These are phyloP conservation scores for Pseudopyricularia javanii DNA, from an alignment of 2,329 filamentous ascomycete genomes.

Conservation along the genomic window DNA sequence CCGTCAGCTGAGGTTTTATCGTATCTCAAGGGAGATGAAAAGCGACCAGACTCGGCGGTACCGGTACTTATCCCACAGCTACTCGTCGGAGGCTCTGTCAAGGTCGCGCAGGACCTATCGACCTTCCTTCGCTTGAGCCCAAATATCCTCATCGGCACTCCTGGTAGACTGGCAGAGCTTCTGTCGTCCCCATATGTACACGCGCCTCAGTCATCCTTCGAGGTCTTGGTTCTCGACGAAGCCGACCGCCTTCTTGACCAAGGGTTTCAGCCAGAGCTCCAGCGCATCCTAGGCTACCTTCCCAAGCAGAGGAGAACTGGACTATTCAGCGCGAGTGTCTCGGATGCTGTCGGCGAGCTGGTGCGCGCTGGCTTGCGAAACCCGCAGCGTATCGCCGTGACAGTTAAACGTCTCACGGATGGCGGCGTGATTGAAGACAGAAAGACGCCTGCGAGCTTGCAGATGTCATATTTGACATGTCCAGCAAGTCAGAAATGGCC, in stretches of 20 bases:
- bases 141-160: constrained; percentile 77
- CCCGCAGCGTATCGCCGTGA: constrained; percentile 88
- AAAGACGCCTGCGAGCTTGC: constrained; percentile 80
- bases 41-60: constrained; percentile 32
- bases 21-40: constrained; percentile 40
- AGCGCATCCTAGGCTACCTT: constrained; percentile 69
- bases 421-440: constrained; percentile 64
- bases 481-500: constrained; percentile 73
- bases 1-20: constrained; percentile 58
- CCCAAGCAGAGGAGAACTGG: constrained; percentile 92
- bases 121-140: constrained; percentile 73
- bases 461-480: constrained; percentile 73
- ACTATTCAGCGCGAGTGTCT: constrained; percentile 90
- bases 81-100: constrained; percentile 65
- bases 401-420: constrained; percentile 60
- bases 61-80: constrained; percentile 25
- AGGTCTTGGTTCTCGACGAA: constrained; percentile 86
- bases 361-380: constrained; percentile 87
- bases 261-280: constrained; percentile 84
- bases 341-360: constrained; percentile 85
- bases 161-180: constrained; percentile 78
- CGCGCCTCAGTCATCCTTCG: constrained; percentile 78
- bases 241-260: constrained; percentile 86
- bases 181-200: constrained; percentile 79
- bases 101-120: constrained; percentile 76